Conservation (phyloP, 768 basidiomycete species). For the Stropharia rugosoannulata region DNA sequence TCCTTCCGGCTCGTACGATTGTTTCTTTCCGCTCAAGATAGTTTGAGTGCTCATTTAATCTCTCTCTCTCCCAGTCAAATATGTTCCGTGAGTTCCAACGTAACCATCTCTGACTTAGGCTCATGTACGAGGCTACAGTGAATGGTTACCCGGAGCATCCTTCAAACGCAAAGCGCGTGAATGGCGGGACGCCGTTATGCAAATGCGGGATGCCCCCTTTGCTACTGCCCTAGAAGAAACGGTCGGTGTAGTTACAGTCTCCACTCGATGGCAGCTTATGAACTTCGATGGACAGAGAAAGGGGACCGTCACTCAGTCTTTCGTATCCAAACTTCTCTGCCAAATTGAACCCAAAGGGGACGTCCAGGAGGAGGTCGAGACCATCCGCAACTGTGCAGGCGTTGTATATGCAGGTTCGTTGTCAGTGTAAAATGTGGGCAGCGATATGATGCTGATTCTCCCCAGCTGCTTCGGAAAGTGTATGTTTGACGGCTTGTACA, state of each 20-base stretch:
- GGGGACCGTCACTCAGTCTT: slow-evolving; percentile 32
- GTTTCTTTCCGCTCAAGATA: slow-evolving; percentile 27
- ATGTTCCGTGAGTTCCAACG: slow-evolving; percentile 38
- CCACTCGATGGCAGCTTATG: background rate
- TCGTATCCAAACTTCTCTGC: slow-evolving; percentile 22
- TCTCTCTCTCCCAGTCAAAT: slow-evolving; percentile 40
- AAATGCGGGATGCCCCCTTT: slow-evolving; percentile 48
- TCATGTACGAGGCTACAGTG: slow-evolving; percentile 19
- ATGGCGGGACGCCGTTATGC: slow-evolving; percentile 45
- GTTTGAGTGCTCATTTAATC: background rate
- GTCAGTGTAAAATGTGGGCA: background rate
- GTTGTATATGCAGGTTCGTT: slow-evolving; percentile 21
- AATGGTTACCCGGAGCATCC: slow-evolving; percentile 50
- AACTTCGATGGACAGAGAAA: slow-evolving; percentile 21
- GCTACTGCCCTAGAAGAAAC: slow-evolving; percentile 33
- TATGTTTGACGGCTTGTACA: slow-evolving; percentile 2
- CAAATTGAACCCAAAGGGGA: slow-evolving; percentile 11
- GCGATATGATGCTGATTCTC: background rate
- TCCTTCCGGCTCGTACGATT: slow-evolving; percentile 25
- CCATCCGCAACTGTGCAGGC: slow-evolving; percentile 20
- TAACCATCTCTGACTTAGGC: background rate
- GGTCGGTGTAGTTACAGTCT: slow-evolving; percentile 23
- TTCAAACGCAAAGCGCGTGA: slow-evolving; percentile 50
- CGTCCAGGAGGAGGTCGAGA: slow-evolving; percentile 15
- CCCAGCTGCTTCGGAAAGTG: slow-evolving; percentile 22